These are phyloP conservation scores for Phytophthora pini DNA, from an alignment of 352 stramenopile genomes.

Conservation along the genomic window DNA sequence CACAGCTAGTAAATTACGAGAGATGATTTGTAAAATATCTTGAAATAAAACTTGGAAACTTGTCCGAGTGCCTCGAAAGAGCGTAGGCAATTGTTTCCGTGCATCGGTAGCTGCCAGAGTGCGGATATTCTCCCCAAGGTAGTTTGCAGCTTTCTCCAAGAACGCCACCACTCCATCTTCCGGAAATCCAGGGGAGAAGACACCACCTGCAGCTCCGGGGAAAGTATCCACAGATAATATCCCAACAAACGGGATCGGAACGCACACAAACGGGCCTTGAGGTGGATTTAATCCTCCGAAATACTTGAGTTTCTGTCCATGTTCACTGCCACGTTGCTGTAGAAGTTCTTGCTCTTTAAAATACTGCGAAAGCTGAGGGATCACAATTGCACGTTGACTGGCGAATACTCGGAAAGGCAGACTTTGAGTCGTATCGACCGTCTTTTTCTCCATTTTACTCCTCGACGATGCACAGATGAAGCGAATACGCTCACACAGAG, in stretches of 20 bases:
- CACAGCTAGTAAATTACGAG: slow-evolving; percentile 49
- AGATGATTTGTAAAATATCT: slow-evolving; percentile 42
- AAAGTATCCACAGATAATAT: slow-evolving; percentile 74
- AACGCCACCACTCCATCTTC: slow-evolving; percentile 67
- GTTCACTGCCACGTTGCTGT: slow-evolving; percentile 23
- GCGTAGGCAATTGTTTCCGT: slow-evolving; percentile 24
- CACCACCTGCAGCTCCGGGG: slow-evolving; percentile 54
- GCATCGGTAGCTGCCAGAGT: slow-evolving; percentile 32
- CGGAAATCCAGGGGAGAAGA: slow-evolving; percentile 52
- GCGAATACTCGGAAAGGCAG: slow-evolving; percentile 63
- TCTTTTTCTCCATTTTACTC: slow-evolving; percentile 60
- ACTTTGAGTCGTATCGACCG: slow-evolving; percentile 47
- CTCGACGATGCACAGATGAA: slow-evolving; percentile 58
- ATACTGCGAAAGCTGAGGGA: slow-evolving; percentile 49
- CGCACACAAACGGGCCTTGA: slow-evolving; percentile 59
- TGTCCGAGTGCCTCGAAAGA: slow-evolving; percentile 71
- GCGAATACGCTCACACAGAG: slow-evolving; percentile 52
- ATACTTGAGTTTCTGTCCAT: slow-evolving; percentile 33
- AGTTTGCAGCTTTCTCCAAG: slow-evolving; percentile 52
- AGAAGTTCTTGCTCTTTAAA: slow-evolving; percentile 25
- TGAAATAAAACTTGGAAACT: slow-evolving; percentile 50
- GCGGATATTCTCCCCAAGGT: slow-evolving; percentile 55
- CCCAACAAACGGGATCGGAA: slow-evolving; percentile 77
- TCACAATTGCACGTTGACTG: slow-evolving; percentile 51
- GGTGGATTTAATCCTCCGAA: slow-evolving; percentile 24